Base-by-base conservation (phyloP, 345 rosid genomes). In the Cardamine occulta region DNA sequence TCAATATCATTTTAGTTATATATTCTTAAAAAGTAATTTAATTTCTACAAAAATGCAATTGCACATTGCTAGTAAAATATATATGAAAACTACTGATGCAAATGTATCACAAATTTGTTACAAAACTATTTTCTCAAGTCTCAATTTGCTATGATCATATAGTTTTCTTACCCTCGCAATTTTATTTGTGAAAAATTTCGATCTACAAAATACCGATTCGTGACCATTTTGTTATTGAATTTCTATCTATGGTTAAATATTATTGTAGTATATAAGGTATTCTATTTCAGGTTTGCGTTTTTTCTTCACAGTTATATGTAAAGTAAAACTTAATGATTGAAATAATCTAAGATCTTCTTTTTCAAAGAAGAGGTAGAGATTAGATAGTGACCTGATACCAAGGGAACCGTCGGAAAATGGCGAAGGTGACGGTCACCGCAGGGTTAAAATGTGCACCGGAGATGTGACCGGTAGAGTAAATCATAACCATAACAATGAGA, bases 371-470 rank as follows among this genome's bases (percentile, higher is more conserved):
- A 2, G 8, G 15, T 23, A 65, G 32, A 26, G 10, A 40, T 14
- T 37, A 42, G 8, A 18, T 6, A 62, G 37, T 63, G 14, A 80
- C 97, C 87, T 87, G 80, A 57, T 47, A 57, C n/a, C 35, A 51
- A 4, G 91, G 91, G 35, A 90, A 86, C 7, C 84, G 81, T 7
- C 86, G 74, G 56, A 87, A 86, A 78, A 86, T 23, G 4, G 95
- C 88, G 3, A 81, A 82, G 23, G 91, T 73, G 47, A 93, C 18
- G 37, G 98, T 88, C 45, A 93, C 93, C 3, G 93, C 90, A 1
- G 89, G 94, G 32, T 92, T 87, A 68, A 92, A 86, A 84, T 92
- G 94, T 23, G 91, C 98, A 9, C 96, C 96, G 21, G 98, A 93
- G 18, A 90, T 84, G 73, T 88, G 95, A 61, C 93, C 93, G 1